Percentiles rank a stretch among this genome's conserved stretches.
Conservation (phyloP, 495 filamentous ascomycete genomes). For the Hypoxylon lienhwacheense region DNA sequence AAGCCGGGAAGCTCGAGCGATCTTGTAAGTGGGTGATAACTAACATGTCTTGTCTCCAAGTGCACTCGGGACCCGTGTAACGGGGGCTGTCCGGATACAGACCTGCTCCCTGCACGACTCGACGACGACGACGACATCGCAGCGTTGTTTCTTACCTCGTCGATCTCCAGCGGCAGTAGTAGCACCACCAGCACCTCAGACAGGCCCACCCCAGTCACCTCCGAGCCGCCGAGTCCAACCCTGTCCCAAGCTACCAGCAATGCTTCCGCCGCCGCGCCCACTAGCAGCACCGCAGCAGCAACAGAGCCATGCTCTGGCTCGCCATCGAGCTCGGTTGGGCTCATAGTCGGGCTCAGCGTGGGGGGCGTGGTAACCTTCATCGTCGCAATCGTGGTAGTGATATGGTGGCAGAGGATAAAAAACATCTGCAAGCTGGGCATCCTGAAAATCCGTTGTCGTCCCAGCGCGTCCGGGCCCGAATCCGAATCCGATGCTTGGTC, state of each 20-base stretch:
- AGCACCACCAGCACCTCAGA: too few relatives aligned
- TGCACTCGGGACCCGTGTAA: slow-evolving; percentile 39
- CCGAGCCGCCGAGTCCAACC: too few relatives aligned
- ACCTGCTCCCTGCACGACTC: slow-evolving; percentile 25
- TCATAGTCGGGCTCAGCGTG: slow-evolving; percentile 16
- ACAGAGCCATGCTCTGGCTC: background rate
- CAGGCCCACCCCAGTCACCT: too few relatives aligned
- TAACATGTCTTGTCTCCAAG: background rate
- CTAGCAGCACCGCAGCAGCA: background rate
- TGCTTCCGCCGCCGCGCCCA: too few relatives aligned
- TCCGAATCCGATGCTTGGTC: too few relatives aligned
- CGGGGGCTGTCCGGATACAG: slow-evolving; percentile 25
- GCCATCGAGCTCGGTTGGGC: background rate
- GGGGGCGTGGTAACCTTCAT: slow-evolving; percentile 17
- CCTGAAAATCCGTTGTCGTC: too few relatives aligned
- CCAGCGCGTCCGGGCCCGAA: too few relatives aligned
- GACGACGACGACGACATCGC: slow-evolving; percentile 16
- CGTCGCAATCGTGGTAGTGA: slow-evolving; percentile 1
- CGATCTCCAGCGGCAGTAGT: too few relatives aligned
- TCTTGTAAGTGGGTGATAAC: too few relatives aligned
- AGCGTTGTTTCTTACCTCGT: slow-evolving; percentile 4
- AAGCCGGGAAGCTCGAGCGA: too few relatives aligned
- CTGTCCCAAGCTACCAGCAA: too few relatives aligned
- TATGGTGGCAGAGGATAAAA: slow-evolving; percentile 7
- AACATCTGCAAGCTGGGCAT: too few relatives aligned